Conservation (phyloP, 1,284 basidiomycete genomes). For the Fomitopsis pinicola region DNA sequence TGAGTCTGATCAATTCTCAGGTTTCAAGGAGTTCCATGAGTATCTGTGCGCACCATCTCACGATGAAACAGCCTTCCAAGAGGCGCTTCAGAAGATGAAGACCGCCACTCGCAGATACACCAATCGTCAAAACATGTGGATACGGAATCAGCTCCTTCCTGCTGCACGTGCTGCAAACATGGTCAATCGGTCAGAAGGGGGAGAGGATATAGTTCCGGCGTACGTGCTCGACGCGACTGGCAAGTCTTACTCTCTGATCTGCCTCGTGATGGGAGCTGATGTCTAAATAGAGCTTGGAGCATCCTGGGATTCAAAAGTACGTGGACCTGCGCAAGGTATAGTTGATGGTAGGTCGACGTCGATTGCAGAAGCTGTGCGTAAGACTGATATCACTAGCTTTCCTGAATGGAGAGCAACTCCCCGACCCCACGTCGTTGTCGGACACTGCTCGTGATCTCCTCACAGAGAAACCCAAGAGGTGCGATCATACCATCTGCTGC, state of each 20-base stretch:
- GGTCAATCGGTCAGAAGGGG: slow-evolving; percentile 15
- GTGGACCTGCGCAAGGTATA: slow-evolving; percentile 45
- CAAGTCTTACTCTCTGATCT: slow-evolving; percentile 26
- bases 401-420: slow-evolving; percentile 46
- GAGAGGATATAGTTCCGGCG: slow-evolving; percentile 27
- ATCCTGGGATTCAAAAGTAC: slow-evolving; percentile 56
- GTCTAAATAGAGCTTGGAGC: slow-evolving; percentile 47
- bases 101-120: slow-evolving; percentile 89
- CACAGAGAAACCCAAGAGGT: slow-evolving; percentile 36
- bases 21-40: slow-evolving; percentile 85
- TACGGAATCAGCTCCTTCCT: slow-evolving; percentile 87
- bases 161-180: slow-evolving; percentile 53
- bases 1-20: slow-evolving; percentile 34
- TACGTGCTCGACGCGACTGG: slow-evolving; percentile 80
- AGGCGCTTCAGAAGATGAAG: slow-evolving; percentile 81
- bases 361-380: background rate
- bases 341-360: slow-evolving; percentile 27
- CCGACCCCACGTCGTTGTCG: slow-evolving; percentile 57
- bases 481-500: slow-evolving; percentile 1
- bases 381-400: slow-evolving; percentile 46
- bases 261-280: background rate
- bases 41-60: slow-evolving; percentile 47
- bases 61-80: slow-evolving; percentile 43
- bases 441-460: slow-evolving; percentile 51
- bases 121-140: slow-evolving; percentile 89